Base-by-base conservation (phyloP, 495 filamentous ascomycete species). In the Apiosordaria backusii region DNA sequence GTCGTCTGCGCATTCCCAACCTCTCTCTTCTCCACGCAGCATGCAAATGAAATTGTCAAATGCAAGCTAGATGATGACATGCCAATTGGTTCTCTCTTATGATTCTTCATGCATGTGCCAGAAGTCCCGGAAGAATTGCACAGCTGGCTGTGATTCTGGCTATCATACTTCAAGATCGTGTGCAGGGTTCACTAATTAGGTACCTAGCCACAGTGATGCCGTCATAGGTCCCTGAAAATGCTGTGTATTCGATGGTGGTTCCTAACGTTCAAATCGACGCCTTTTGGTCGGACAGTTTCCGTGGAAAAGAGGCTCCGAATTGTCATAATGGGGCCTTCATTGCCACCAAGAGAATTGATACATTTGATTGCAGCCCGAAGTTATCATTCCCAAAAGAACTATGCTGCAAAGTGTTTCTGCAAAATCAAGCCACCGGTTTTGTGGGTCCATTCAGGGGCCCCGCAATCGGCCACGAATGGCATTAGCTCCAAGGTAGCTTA, bases 391-490 rank as follows among this genome's bases (percentile, higher is more conserved):
- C n/a, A n/a, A n/a, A n/a, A n/a, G 35, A 45, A 45, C 16, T 3
- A 45, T 13, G 3, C 9, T 13, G 18, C 18, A 18, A 7, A 24
- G 19, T 21, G 16, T 57, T 57, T 7, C 3, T 57, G 53, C 9
- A 57, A 21, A 57, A 57, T 4, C 57, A 18, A 26, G 23, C 22
- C 16, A 23, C 24, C 22, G 4, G n/a, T 59, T 59, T 23, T 61
- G 59, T 40, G 59, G 59, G 59, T 25, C 25, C 18, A 13, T 45
- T n/a, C 52, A 55, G 26, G 59, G 59, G 27, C 13, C 26, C 59
- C 45, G 16, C 25, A 61, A 61, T 19, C 59, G 27, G 59, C 59
- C 59, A 61, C 59, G 59, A 61, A 61, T 27, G 59, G 18, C 59
- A 59, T 59, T 59, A 59, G 57, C 57, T 59, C 26, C 5, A 4